Conservation (phyloP, 148 eudicot species). For the Beta vulgaris region DNA sequence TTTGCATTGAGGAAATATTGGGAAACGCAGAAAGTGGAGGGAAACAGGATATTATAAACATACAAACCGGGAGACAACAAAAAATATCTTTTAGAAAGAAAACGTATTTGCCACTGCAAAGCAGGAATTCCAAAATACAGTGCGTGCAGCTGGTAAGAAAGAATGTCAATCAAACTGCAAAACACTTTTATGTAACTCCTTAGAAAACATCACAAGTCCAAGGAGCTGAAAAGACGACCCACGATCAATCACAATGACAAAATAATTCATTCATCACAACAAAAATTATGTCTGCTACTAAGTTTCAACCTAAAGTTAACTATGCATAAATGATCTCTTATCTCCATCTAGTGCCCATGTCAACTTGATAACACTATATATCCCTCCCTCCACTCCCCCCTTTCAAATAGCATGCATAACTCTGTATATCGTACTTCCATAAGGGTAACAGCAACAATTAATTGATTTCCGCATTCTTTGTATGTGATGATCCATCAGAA, state of each 20-base stretch:
- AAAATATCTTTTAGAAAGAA: not conserved
- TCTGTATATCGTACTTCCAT: not conserved
- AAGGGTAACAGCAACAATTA: not conserved
- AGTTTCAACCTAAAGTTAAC: not conserved
- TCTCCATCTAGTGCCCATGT: not conserved
- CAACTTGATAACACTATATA: not conserved
- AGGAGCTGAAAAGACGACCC: not conserved
- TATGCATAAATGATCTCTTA: not conserved
- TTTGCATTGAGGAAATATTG: no score
- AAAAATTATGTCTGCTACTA: not conserved
- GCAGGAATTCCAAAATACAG: not conserved
- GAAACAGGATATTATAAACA: no score
- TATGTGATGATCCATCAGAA: not conserved
- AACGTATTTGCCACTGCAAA: not conserved
- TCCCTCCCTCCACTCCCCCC: not conserved
- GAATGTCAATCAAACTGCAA: not conserved
- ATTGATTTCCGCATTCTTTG: not conserved
- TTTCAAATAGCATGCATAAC: not conserved
- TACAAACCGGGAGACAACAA: not conserved
- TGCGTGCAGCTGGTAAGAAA: not conserved
- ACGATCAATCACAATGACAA: not conserved
- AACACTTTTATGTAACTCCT: not conserved
- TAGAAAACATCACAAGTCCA: not conserved
- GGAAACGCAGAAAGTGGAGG: no score
- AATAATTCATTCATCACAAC: not conserved